Evolutionary conservation across 768 basidiomycete genomes (phyloP), one percentile per base, ranked within the genome.

Genomic region (Lentinula boryana): DNA sequence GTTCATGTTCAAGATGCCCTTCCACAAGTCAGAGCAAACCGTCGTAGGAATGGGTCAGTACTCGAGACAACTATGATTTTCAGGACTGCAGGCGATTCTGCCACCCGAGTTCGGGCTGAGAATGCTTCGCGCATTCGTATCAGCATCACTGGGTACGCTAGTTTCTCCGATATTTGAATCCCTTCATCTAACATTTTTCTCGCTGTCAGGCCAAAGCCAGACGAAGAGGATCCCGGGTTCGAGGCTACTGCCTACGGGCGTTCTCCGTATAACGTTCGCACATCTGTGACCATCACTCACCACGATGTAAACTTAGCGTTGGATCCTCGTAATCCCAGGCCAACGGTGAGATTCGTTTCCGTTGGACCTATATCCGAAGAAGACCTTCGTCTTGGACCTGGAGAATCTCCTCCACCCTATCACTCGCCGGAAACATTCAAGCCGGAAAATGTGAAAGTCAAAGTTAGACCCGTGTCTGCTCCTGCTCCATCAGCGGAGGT

Each of bases 1-100:
- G 40, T 52, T 32, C 18, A 60, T 40, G 58, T 60, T 33, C 49
- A 60, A 60, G 58, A 60, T 50, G 35, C 58, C 8, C 9, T 27
- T 7, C 58, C 49, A 12, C 35, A 52, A 52, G 35, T 60, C 16
- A 18, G 38, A 40, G 50, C 48, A 9, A 41, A 18, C 3, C 58
- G 58, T 27, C 33, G 36, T 16, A n/a, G 58, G 9, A 38, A 44
- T 18, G 2, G 50, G 21, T 51, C 48, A 10, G 50, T 60, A 10
- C 58, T 60, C 31, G 50, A 51, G 13, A 60, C 58, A 33, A 60
- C 58, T 8, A 51, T 60, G 58, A 36, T 36, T 32, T 60, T 60
- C 27, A 53, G 58, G 38, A 60, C 58, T 60, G 15, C 58, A 1
- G 50, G 27, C 27, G 50, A 49, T n/a, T 60, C 58, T n/a, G 35